Percentiles rank a stretch among this genome's conserved stretches.
Evolutionary conservation across 208 protist species (phyloP).

Genomic region (Acanthamoeba royreba): DNA sequence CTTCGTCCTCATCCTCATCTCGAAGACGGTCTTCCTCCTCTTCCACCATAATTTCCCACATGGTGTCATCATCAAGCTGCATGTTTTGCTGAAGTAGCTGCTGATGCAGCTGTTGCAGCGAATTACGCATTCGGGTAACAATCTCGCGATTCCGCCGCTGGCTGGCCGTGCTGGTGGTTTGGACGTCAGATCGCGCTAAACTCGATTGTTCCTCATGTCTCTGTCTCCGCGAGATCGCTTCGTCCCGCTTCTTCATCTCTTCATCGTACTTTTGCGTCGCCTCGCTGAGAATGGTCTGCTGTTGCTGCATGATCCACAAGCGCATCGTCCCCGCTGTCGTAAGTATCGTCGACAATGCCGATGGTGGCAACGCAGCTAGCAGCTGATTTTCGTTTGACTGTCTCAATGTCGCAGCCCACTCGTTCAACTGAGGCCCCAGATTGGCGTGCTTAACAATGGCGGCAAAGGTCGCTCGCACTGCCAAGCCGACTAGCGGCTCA

Average conservation of each 20-base stretch:
- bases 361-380: background rate
- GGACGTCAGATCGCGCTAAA: too few relatives aligned
- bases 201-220: background rate
- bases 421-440: background rate
- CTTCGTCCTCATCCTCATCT: background rate
- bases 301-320: conserved; percentile 3
- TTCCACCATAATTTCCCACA: conserved; percentile 22
- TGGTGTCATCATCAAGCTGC: background rate
- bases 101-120: background rate
- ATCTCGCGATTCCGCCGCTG: too few relatives aligned
- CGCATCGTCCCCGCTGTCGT: background rate
- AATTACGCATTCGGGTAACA: too few relatives aligned
- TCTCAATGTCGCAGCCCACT: background rate
- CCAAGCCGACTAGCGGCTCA: background rate
- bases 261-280: conserved; percentile 4
- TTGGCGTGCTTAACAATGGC: background rate
- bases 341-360: background rate
- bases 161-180: too few relatives aligned
- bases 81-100: background rate
- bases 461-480: background rate
- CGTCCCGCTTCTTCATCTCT: background rate
- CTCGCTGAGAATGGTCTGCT: conserved; percentile 14
- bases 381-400: background rate
- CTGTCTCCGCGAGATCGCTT: too few relatives aligned
- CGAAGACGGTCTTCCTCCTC: background rate